phyloP scores from a whole-genome alignment of 148 eudicot genomes.

The Selenicereus undatus region DNA sequence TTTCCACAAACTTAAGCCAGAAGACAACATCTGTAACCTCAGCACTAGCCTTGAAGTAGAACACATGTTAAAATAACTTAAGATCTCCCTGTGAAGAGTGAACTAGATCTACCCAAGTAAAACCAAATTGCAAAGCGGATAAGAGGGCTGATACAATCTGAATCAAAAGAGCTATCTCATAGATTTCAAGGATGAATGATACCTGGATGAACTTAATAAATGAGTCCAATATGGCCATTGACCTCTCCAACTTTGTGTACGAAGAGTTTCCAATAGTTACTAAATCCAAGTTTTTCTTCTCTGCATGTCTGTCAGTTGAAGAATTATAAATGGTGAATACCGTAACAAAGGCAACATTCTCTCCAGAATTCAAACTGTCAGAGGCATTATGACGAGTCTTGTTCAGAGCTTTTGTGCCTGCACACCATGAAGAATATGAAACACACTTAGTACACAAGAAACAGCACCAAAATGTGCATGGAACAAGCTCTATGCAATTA shows the following conservation, averaged over 20 bases:
- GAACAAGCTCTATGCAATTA: not conserved
- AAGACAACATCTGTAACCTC: not conserved
- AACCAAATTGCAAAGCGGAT: not conserved
- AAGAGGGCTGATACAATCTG: not conserved
- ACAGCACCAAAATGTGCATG: not conserved
- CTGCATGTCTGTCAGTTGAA: conserved; percentile 29
- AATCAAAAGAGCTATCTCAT: not conserved
- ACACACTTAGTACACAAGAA: conserved; percentile 10
- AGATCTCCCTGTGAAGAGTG: not conserved
- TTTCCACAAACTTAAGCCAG: not conserved
- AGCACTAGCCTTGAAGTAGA: too few relatives aligned
- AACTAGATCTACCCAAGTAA: not conserved
- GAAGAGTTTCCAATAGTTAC: conserved; percentile 64
- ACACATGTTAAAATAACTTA: too few relatives aligned
- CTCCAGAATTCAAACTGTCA: conserved; percentile 31
- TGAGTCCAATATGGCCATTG: conserved; percentile 69
- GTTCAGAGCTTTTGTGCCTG: conserved; percentile 78
- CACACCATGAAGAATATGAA: conserved; percentile 24
- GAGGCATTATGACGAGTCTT: conserved; percentile 41
- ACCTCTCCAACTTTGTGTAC: conserved; percentile 77
- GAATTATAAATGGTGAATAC: conserved; percentile 71
- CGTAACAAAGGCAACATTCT: conserved; percentile 58
- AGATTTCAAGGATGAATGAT: conserved; percentile 24
- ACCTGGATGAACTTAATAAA: conserved; percentile 74
- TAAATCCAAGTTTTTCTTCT: conserved; percentile 36